Base-by-base conservation (phyloP, 2,329 filamentous ascomycete genomes). In the Fusarium transvaalense region DNA sequence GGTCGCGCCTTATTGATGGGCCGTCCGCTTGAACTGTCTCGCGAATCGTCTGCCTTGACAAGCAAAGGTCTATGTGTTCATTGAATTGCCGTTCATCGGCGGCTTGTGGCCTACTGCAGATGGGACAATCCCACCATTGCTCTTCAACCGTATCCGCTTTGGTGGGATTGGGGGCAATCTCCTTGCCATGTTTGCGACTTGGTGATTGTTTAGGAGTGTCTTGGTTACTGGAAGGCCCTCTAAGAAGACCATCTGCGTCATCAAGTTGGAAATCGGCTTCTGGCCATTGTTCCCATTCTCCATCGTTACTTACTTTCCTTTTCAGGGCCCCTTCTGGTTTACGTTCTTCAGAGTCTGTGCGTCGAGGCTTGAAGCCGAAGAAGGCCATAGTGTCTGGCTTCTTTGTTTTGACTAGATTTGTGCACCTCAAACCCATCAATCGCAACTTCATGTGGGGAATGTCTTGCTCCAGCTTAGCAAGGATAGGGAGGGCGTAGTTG, bases 371-470 rank as follows among this genome's bases (percentile, higher is more conserved):
- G 54, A 89, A 80, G 0, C 93, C 92, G 68, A 97, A 97, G 79
- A 97, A 97, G 0, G 88, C 83, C 76, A 90, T 88, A 1, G 93
- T 85, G 17, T 92, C 91, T 1, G 87, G 87, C 75, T 92, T 97
- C 78, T 94, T 97, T 27, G 91, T 95, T 77, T 90, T 96, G 35
- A 97, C 86, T 1, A 99, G 84, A 75, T 97, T 89, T 0, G 94
- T 97, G 74, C 94, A 95, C 32, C 96, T 86, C 34, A 99, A 80
- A 0, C 96, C 96, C 89, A 99, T 93, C 3, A 99, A 83, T 7
- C 96, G 87, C 5, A 98, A 78, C 66, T 86, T 94, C 84, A 97
- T 87, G 15, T 86, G 85, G 0, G 93, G 92, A 15, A 93, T 89
- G 50, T 97, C 94, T 66, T 93, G 91, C 77, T 97, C 91, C 10